Base-by-base conservation (phyloP, 192 early-diverging fungal species). In the Coemansia sp. region DNA sequence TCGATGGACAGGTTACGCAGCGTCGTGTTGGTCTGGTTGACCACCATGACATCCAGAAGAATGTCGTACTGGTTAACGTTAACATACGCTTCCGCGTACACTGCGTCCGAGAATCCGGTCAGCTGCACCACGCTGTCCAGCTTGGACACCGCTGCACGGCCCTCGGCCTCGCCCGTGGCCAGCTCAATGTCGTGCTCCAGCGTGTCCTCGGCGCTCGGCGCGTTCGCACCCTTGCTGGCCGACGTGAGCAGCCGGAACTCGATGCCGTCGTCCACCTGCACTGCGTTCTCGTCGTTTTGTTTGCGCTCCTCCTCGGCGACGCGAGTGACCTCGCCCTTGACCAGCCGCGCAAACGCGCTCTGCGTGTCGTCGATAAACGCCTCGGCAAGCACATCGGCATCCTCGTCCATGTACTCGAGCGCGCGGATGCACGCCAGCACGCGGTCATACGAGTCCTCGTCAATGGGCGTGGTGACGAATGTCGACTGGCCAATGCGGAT, bases 11-110 rank as follows among this genome's bases (percentile, higher is more conserved):
- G 67, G 80, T 99, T 98, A 74, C 97, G 95, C 54, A 99, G 82
- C 33, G 95, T 98, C 45, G 92, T 91, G 42, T 70, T 82, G 0
- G 97, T 99, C 75, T 99, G 97, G 70, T 99, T 99, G 54, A 99
- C 92, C 57, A 98, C 90, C 61, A 99, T 81, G 56, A 99, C 89
- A 73, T 98, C 94, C 33, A 97, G 82, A 56, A 97, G 70, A 69
- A 99, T 96, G 69, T 99, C 95, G 64, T 92, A 98, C 79, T 99
- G 95, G 61, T 95, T 95, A 30, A 99, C 93, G 51, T 84, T 95
- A 33, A 97, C 92, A 69, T 97, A 97, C 0, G 94, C 97, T 76
- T 99, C 97, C 3, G 95, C 95, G 65, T 99, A 99, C n/a, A 99
- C 94, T 2, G 94, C 92, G 69, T 99, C 97, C 4, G 94, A 95